phyloP scores from a whole-genome alignment of 2,329 filamentous ascomycete species.

The Diplodia seriata region DNA sequence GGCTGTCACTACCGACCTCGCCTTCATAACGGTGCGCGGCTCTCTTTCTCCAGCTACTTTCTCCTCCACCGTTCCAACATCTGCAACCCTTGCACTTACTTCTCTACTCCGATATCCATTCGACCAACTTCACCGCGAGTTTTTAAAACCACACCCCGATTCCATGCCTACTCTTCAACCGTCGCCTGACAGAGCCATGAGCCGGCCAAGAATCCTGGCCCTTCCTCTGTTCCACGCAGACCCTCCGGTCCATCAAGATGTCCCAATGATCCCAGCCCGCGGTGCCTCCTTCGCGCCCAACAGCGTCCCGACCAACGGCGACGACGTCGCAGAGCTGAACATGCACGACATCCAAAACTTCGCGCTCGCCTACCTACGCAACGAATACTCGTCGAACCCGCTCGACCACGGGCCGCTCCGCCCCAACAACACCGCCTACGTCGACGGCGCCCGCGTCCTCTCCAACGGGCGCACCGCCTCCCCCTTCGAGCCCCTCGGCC shows the following conservation, averaged over 20 bases:
- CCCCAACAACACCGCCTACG: neutral
- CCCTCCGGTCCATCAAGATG: too few relatives aligned
- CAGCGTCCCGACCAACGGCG: neutral
- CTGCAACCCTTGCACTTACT: neutral
- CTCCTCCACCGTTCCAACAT: neutral
- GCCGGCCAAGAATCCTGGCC: neutral
- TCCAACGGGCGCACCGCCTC: too few relatives aligned
- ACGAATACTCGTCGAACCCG: constrained; percentile 5
- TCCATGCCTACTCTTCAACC: neutral
- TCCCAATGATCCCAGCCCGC: too few relatives aligned
- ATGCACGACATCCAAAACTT: constrained; percentile 5
- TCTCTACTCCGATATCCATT: neutral
- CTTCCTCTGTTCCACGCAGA: too few relatives aligned
- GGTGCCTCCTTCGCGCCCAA: neutral
- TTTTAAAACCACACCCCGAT: neutral
- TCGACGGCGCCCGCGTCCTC: neutral
- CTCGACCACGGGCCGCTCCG: neutral
- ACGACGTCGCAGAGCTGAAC: neutral
- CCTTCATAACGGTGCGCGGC: neutral
- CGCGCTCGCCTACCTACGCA: constrained; percentile 7
- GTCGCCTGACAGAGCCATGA: neutral
- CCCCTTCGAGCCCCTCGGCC: neutral
- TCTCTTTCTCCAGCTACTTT: neutral
- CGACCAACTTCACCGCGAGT: neutral
- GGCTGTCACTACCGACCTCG: neutral